Percentiles rank a stretch among this genome's conserved stretches.
Conservation (phyloP, 495 filamentous ascomycete species). For the Penicillium turbatum region DNA sequence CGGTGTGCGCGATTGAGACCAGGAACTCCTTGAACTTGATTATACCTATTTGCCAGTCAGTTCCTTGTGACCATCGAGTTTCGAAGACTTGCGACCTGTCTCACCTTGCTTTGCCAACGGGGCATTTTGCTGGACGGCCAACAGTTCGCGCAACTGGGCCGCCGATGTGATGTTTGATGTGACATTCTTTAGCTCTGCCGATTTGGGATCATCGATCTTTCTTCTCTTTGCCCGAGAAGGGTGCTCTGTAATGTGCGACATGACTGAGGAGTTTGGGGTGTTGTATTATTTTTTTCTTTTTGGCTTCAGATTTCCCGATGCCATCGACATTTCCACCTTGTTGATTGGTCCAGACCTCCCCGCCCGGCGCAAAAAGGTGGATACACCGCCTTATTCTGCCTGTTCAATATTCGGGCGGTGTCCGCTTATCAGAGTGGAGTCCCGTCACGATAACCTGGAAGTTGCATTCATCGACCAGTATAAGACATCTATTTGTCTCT, state of each 20-base stretch:
- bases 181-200: conserved; percentile 22
- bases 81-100: conserved; percentile 11
- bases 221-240: conserved; percentile 38
- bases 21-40: conserved; percentile 75
- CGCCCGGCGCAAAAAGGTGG: background rate
- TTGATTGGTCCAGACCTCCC: conserved; percentile 21
- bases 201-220: conserved; percentile 32
- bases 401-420: background rate
- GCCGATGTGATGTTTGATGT: conserved; percentile 48
- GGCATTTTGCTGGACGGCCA: conserved; percentile 65
- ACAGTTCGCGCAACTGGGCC: conserved; percentile 56
- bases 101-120: conserved; percentile 60
- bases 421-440: background rate
- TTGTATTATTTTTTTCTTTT: conserved; percentile 24
- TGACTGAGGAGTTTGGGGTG: conserved; percentile 13
- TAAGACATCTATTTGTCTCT: too few species aligned
- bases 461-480: too few species aligned
- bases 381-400: conserved; percentile 1
- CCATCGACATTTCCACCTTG: conserved; percentile 20
- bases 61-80: background rate
- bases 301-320: conserved; percentile 23
- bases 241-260: conserved; percentile 28
- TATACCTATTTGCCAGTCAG: conserved; percentile 48
- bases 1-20: conserved; percentile 52
- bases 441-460: background rate